Conservation (phyloP, 2,329 filamentous ascomycete species). For the Trichoderma oligosporum region DNA sequence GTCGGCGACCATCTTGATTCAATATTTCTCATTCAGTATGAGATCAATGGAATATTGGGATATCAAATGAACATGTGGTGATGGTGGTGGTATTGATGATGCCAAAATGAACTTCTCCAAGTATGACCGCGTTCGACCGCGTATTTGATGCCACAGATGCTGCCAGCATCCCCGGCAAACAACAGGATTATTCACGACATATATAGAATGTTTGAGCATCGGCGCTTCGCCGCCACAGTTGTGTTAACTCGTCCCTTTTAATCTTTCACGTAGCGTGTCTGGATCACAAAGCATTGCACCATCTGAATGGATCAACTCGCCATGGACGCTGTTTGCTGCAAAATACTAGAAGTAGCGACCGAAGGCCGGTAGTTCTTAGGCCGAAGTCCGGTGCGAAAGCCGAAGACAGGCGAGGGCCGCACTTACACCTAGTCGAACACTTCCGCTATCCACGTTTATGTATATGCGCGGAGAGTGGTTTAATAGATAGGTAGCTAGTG, state of each 20-base stretch:
- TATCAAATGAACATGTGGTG: background rate
- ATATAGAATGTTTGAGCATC: slow-evolving; percentile 13
- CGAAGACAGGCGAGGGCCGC: slow-evolving; percentile 2
- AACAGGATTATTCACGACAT: slow-evolving; percentile 16
- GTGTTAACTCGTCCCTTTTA: background rate
- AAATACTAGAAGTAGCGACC: background rate
- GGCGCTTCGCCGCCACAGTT: background rate
- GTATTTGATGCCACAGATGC: background rate
- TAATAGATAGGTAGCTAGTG: background rate
- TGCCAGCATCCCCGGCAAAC: slow-evolving; percentile 4
- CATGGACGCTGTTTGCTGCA: slow-evolving; percentile 13
- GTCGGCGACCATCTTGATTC: background rate
- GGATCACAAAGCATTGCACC: slow-evolving; percentile 13
- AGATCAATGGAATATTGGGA: background rate
- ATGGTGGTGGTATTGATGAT: background rate
- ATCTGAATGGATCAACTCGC: slow-evolving; percentile 16
- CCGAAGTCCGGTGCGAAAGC: slow-evolving; percentile 15
- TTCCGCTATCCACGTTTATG: background rate
- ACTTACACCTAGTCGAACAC: background rate
- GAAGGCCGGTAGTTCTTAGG: background rate
- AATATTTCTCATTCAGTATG: background rate
- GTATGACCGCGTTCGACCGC: slow-evolving; percentile 5
- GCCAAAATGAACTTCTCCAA: background rate
- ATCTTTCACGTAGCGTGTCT: slow-evolving; percentile 3
- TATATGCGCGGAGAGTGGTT: background rate